phyloP scores from a whole-genome alignment of 148 eudicot species.

The Suaeda aralocaspica region DNA sequence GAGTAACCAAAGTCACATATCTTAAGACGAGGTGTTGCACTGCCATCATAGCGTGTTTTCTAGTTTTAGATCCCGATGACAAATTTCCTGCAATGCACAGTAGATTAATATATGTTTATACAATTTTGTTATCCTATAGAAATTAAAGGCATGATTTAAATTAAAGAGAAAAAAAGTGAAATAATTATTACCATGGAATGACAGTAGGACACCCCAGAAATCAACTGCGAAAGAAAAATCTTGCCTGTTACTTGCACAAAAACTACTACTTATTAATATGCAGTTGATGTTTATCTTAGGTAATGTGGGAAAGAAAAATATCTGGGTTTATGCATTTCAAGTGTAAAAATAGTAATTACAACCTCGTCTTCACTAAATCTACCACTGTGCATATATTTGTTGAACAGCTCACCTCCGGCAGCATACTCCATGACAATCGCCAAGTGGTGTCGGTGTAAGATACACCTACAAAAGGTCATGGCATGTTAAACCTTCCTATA shows the following conservation, averaged over 20 bases:
- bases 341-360: too few relatives aligned
- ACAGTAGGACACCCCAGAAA: conserved; percentile 91
- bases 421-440: conserved; percentile 85
- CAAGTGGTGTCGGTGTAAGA: conserved; percentile 65
- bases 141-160: background rate
- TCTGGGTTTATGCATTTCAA: too few relatives aligned
- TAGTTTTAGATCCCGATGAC: conserved; percentile 90
- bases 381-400: conserved; percentile 57
- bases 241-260: background rate
- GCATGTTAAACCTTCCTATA: too few relatives aligned
- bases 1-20: conserved; percentile 97
- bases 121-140: background rate
- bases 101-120: background rate
- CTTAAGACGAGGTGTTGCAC: conserved; percentile 76
- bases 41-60: conserved; percentile 94
- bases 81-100: conserved; percentile 60
- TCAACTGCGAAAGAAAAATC: conserved; percentile 91
- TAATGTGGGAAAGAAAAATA: too few relatives aligned
- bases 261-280: background rate
- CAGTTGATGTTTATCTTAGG: too few relatives aligned
- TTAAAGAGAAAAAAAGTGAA: too few relatives aligned
- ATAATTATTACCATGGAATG: conserved; percentile 91
- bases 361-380: conserved; percentile 78
- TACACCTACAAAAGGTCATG: conserved; percentile 49
- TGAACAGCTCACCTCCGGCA: conserved; percentile 72